Conservation (phyloP, 768 basidiomycete genomes). For the Lyophyllum shimeji region DNA sequence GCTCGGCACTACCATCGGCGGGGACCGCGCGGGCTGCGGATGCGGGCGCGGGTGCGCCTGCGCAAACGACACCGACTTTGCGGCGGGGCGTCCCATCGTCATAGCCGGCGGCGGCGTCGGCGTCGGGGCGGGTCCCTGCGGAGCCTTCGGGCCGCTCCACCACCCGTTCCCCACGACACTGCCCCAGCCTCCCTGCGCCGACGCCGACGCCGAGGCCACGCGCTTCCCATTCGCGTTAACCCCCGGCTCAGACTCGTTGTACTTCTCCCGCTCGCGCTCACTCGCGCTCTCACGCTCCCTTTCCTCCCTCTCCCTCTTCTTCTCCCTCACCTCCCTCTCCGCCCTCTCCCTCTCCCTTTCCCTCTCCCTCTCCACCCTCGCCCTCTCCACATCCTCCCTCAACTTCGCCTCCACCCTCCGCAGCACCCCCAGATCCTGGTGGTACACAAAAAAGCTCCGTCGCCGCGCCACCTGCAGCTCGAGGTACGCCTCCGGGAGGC, state of each 20-base stretch:
- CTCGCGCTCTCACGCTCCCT: slow-evolving; percentile 8
- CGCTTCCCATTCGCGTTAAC: slow-evolving; percentile 30
- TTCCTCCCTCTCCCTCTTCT: slow-evolving; percentile 6
- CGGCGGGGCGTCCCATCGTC: slow-evolving; percentile 39
- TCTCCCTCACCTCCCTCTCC: slow-evolving; percentile 6
- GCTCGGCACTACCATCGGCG: slow-evolving; percentile 27
- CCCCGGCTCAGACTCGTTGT: slow-evolving; percentile 6
- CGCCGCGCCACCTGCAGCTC: slow-evolving; percentile 81
- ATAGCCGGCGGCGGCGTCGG: neutral
- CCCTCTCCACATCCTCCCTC: slow-evolving; percentile 41
- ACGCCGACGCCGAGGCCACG: slow-evolving; percentile 9
- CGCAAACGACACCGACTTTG: slow-evolving; percentile 51
- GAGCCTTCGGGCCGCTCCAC: slow-evolving; percentile 1
- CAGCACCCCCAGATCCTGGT: slow-evolving; percentile 72
- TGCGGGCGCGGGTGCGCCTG: slow-evolving; percentile 18
- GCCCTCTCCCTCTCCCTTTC: slow-evolving; percentile 19
- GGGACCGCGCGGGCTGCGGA: slow-evolving; percentile 5
- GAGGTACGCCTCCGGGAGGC: slow-evolving; percentile 88
- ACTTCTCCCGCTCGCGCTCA: neutral
- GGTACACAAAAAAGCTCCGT: slow-evolving; percentile 92
- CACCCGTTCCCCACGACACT: slow-evolving; percentile 7
- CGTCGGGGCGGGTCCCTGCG: slow-evolving; percentile 10
- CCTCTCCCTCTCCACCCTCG: slow-evolving; percentile 31
- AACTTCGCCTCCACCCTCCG: slow-evolving; percentile 61
- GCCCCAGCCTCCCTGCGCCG: slow-evolving; percentile 6